Percentiles rank a stretch among this genome's conserved stretches.
These are phyloP conservation scores for Cruciata laevipes DNA, from an alignment of 257 asterid genomes.

Conservation along the genomic window DNA sequence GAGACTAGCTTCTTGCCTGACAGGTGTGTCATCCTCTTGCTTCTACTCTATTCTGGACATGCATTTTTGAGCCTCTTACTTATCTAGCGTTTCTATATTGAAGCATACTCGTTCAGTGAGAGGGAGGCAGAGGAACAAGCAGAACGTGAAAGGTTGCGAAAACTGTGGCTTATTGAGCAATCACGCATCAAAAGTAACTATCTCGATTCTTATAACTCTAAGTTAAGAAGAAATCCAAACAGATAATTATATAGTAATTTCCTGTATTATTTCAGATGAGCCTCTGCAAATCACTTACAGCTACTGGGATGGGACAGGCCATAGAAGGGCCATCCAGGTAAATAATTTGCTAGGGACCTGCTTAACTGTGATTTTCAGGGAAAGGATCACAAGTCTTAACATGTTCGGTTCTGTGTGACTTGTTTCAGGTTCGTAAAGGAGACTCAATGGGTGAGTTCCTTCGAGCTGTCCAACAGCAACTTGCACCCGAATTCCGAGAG, in stretches of 20 bases:
- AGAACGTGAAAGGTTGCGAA: slow-evolving; percentile 90
- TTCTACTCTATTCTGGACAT: neutral
- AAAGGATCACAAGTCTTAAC: neutral
- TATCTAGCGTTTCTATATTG: slow-evolving; percentile 60
- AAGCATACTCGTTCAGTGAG: slow-evolving; percentile 98
- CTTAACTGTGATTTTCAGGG: neutral
- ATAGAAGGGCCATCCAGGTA: slow-evolving; percentile 84
- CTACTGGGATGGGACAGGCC: slow-evolving; percentile 99
- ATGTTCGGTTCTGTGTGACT: neutral
- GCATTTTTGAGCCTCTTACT: slow-evolving; percentile 29
- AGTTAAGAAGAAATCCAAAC: neutral
- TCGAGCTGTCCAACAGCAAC: slow-evolving; percentile 96
- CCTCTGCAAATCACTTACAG: slow-evolving; percentile 95
- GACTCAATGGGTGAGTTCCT: slow-evolving; percentile 91
- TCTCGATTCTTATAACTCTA: slow-evolving; percentile 2
- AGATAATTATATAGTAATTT: neutral
- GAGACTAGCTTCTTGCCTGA: slow-evolving; percentile 98
- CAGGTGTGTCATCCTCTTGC: slow-evolving; percentile 52
- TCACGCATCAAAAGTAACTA: slow-evolving; percentile 74
- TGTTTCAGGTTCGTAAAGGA: slow-evolving; percentile 78
- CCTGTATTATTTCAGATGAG: slow-evolving; percentile 48
- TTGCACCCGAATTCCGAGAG: slow-evolving; percentile 96
- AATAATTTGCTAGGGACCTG: neutral
- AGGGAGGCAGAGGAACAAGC: slow-evolving; percentile 99
- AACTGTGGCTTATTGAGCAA: slow-evolving; percentile 89